Conservation (phyloP, 2,329 filamentous ascomycete species). For the Curvularia lunata region DNA sequence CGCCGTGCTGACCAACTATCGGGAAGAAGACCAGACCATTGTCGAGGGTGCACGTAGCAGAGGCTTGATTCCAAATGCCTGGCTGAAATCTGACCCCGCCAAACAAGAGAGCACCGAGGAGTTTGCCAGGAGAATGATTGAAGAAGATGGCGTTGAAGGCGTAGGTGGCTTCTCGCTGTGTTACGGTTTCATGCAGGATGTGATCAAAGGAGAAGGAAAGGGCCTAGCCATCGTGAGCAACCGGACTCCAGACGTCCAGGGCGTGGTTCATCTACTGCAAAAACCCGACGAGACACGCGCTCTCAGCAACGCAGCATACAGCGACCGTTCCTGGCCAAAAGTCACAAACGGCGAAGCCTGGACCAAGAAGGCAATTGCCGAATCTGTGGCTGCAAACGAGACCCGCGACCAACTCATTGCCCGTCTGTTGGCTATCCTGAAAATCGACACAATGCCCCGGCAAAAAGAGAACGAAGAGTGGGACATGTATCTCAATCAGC, state of each 20-base stretch:
- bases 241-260: conserved; percentile 60
- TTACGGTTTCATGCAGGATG: conserved; percentile 62
- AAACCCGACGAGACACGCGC: conserved; percentile 61
- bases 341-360: conserved; percentile 63
- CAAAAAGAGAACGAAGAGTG: conserved; percentile 57
- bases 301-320: conserved; percentile 67
- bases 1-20: conserved; percentile 69
- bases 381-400: conserved; percentile 52
- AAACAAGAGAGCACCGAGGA: conserved; percentile 53
- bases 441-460: conserved; percentile 61
- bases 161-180: conserved; percentile 69
- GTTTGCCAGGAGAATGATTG: conserved; percentile 62
- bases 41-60: conserved; percentile 58
- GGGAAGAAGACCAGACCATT: conserved; percentile 57
- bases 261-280: conserved; percentile 59
- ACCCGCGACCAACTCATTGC: conserved; percentile 59
- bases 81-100: conserved; percentile 54
- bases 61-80: conserved; percentile 66
- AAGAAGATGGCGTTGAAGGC: conserved; percentile 61
- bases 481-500: conserved; percentile 62
- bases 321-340: conserved; percentile 67
- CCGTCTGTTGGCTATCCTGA: conserved; percentile 60
- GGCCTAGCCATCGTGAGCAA: conserved; percentile 66
- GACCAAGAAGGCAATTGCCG: conserved; percentile 57
- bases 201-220: conserved; percentile 31